Percentiles rank a stretch among this genome's conserved stretches.
Evolutionary conservation across 2,329 filamentous ascomycete genomes (phyloP).

Genomic region (Talaromyces sp.): DNA sequence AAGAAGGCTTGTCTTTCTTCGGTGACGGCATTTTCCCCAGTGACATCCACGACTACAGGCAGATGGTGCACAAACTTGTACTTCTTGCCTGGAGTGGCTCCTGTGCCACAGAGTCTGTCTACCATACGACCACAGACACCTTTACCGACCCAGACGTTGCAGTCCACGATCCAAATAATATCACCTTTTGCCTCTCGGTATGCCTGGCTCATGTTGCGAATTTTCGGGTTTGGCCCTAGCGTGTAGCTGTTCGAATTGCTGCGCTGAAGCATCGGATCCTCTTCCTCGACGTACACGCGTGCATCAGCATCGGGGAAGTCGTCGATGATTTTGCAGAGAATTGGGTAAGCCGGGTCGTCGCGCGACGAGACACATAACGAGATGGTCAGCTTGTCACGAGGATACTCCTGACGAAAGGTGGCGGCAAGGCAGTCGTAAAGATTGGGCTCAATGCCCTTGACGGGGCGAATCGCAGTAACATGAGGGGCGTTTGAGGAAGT

Average conservation of each 20-base stretch:
- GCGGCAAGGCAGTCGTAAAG: conserved; percentile 92
- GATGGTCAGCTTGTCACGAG: conserved; percentile 72
- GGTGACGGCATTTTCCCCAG: conserved; percentile 28
- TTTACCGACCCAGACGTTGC: conserved; percentile 87
- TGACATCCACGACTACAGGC: conserved; percentile 80
- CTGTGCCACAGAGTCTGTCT: conserved; percentile 75
- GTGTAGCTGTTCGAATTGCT: conserved; percentile 54
- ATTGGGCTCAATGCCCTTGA: conserved; percentile 87
- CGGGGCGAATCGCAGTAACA: conserved; percentile 87
- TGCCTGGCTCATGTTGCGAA: conserved; percentile 90
- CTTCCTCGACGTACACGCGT: conserved; percentile 75
- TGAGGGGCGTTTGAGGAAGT: conserved; percentile 63
- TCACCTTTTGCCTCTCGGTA: conserved; percentile 88
- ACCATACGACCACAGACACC: conserved; percentile 87
- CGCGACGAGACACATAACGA: conserved; percentile 78
- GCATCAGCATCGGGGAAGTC: conserved; percentile 75
- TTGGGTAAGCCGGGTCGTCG: conserved; percentile 74
- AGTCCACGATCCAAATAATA: conserved; percentile 92
- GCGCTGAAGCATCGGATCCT: conserved; percentile 71
- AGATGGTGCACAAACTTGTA: conserved; percentile 96
- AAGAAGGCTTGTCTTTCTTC: conserved; percentile 33
- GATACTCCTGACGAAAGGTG: conserved; percentile 81
- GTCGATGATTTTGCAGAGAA: conserved; percentile 69
- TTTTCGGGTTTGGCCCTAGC: conserved; percentile 96
- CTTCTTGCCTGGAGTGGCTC: conserved; percentile 45